phyloP scores from a whole-genome alignment of 2,329 filamentous ascomycete species.

The Ophiostoma ulmi region DNA sequence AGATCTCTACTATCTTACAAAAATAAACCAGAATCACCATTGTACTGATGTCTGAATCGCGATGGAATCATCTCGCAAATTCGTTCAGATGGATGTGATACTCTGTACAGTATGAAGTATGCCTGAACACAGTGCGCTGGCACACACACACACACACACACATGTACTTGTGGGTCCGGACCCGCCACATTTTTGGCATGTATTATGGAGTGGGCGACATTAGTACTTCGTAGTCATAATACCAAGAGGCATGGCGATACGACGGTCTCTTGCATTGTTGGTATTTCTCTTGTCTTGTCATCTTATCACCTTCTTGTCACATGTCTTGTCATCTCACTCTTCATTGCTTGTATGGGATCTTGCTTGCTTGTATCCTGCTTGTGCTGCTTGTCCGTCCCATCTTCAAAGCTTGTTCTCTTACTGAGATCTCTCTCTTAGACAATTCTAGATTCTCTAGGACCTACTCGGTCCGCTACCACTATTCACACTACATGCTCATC shows the following conservation, averaged over 20 bases:
- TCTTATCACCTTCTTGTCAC: neutral
- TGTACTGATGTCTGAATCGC: too few relatives aligned
- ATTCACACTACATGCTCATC: neutral
- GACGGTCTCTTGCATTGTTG: neutral
- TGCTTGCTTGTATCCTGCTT: neutral
- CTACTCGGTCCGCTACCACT: neutral
- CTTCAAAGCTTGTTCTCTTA: neutral
- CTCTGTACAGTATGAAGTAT: neutral
- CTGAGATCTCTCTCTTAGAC: neutral
- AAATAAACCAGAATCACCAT: too few relatives aligned
- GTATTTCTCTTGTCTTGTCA: neutral
- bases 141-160: neutral
- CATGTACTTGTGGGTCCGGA: neutral
- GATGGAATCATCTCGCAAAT: neutral
- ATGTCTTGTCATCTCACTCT: neutral
- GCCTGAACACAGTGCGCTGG: neutral
- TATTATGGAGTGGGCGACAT: slow-evolving; percentile 3
- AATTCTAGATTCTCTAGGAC: neutral
- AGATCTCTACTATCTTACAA: too few relatives aligned
- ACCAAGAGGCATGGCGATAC: slow-evolving; percentile 4
- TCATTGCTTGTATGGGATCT: neutral
- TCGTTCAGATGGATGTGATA: neutral
- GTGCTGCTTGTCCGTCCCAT: neutral
- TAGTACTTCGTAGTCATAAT: neutral
- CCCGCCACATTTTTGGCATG: neutral